These are phyloP conservation scores for Dacryopinax primogenitus DNA, from an alignment of 768 basidiomycete species.

Conservation along the genomic window DNA sequence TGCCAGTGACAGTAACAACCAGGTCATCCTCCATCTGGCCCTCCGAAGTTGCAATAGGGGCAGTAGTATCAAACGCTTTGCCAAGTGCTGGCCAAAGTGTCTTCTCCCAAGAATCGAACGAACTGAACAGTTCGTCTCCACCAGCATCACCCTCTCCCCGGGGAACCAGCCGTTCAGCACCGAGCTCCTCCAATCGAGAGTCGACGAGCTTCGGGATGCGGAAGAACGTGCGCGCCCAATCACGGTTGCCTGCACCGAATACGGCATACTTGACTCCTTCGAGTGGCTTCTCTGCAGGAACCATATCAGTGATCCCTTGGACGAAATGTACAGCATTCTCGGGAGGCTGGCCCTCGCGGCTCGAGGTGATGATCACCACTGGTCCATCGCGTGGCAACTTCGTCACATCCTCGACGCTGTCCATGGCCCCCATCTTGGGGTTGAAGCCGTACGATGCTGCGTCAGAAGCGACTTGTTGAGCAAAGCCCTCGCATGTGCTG, in stretches of 20 bases:
- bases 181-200: slow-evolving; percentile 26
- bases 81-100: slow-evolving; percentile 30
- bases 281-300: slow-evolving; percentile 21
- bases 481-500: slow-evolving; percentile 39
- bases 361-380: slow-evolving; percentile 36
- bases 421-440: slow-evolving; percentile 31
- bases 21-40: not conserved
- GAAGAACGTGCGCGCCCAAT: slow-evolving; percentile 39
- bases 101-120: slow-evolving; percentile 35
- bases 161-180: slow-evolving; percentile 29
- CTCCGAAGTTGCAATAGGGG: not conserved
- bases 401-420: slow-evolving; percentile 23
- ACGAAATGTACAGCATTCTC: slow-evolving; percentile 39
- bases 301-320: slow-evolving; percentile 30
- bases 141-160: slow-evolving; percentile 36
- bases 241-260: slow-evolving; percentile 40
- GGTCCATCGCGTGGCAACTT: slow-evolving; percentile 33
- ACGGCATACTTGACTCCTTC: slow-evolving; percentile 32
- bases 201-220: slow-evolving; percentile 35
- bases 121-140: slow-evolving; percentile 33
- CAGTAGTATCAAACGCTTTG: slow-evolving; percentile 24
- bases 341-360: slow-evolving; percentile 39
- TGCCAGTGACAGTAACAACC: not conserved
- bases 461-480: slow-evolving; percentile 33
- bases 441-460: slow-evolving; percentile 32